Base-by-base conservation (phyloP, 108 stramenopile species). In the Cyclotella sp. region DNA sequence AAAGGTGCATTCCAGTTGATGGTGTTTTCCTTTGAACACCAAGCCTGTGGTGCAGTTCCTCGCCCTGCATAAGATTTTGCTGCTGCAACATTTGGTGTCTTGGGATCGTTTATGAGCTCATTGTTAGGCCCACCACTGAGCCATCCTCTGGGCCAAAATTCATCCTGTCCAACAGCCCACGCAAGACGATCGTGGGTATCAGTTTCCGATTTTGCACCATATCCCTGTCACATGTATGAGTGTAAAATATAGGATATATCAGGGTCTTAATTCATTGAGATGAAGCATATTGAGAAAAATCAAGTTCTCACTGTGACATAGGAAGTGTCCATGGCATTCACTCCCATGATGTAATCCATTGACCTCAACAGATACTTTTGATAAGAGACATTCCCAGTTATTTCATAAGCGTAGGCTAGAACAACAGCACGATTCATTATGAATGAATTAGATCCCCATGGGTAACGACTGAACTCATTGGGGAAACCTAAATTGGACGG, bases 1-100 rank as follows among this genome's bases (percentile, higher is more conserved):
- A 76, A 40, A 0, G 75, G 75, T 19, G 75, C 75, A 55, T 76
- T 76, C 75, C 75, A 76, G 55, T 76, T 76, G 21, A 76, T 52
- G 28, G 75, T 76, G 40, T 76, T 76, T 27, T 76, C 75, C 30
- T 76, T 76, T 11, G 34, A 41, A 53, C 75, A 46, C 75, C 75
- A 76, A 1, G 75, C 75, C 15, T 76, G 75, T 44, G 75, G 75
- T n/a, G 75, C 75, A 46, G 75, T 76, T 4, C 75, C 75, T 0
- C 54, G 68, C 19, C 43, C 75, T 57, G 75, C 75, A 43, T 76
- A 76, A 10, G 75, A 76, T 53, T 76, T 76, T 16, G 75, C 75
- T n/a, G 75, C 68, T 29, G 68, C 68, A 3, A 55, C 75, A 15
- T 42, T 29, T 49, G 39, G 39, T 28, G 75, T 68, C 11, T 67